Conservation (phyloP, 2,329 filamentous ascomycete genomes). For the Phialophora chinensis region DNA sequence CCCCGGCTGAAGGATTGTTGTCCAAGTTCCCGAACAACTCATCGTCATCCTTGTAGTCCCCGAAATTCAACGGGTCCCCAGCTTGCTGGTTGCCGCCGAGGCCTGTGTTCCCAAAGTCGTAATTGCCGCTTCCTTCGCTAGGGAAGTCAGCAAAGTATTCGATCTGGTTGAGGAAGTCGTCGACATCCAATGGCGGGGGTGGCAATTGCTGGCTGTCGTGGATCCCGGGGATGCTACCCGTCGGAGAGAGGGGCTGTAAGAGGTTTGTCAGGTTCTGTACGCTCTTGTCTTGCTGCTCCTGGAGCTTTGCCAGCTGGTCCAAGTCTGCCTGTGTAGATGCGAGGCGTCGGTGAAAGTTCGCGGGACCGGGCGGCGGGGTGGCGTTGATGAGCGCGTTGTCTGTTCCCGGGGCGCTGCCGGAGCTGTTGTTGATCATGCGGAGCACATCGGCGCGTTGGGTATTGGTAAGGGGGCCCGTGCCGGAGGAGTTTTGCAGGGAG, state of each 20-base stretch:
- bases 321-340: constrained; percentile 75
- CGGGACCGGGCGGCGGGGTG: constrained; percentile 60
- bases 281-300: constrained; percentile 76
- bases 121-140: constrained; percentile 36
- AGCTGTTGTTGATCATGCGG: constrained; percentile 51
- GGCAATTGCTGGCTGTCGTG: constrained; percentile 48
- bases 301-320: constrained; percentile 77
- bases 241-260: constrained; percentile 80
- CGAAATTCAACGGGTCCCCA: constrained; percentile 31
- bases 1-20: constrained; percentile 34
- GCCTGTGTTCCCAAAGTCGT: constrained; percentile 37
- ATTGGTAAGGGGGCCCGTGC: constrained; percentile 51
- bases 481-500: constrained; percentile 51
- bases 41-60: constrained; percentile 43
- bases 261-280: constrained; percentile 76
- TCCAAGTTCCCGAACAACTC: constrained; percentile 52
- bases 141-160: constrained; percentile 59
- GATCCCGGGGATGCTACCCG: constrained; percentile 76
- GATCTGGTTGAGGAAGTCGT: constrained; percentile 61
- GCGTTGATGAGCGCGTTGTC: constrained; percentile 66
- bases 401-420: constrained; percentile 47
- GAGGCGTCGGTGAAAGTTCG: constrained; percentile 56
- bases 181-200: constrained; percentile 59
- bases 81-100: constrained; percentile 28
- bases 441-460: constrained; percentile 56